phyloP scores from a whole-genome alignment of 2,329 filamentous ascomycete genomes.

The Sporothrix brunneoviolacea region DNA sequence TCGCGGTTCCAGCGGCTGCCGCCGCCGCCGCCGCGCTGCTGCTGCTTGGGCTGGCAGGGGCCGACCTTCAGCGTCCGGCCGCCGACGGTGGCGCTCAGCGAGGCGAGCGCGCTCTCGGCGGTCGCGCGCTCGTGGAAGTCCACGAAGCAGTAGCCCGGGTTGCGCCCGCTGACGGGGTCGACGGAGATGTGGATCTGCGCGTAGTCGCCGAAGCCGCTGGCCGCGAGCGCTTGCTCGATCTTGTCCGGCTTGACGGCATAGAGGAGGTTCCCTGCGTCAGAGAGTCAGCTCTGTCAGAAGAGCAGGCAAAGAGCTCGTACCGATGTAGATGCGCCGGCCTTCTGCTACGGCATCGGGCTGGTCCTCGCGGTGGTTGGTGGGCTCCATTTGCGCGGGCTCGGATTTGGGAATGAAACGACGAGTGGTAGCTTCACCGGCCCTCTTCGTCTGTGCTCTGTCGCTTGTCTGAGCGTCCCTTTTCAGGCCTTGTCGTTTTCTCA shows the following conservation, averaged over 20 bases:
- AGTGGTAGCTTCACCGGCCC: too few relatives aligned
- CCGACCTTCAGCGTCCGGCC: conserved; percentile 58
- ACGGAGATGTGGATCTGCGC: conserved; percentile 61
- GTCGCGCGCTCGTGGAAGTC: conserved; percentile 53
- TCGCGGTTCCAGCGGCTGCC: too few relatives aligned
- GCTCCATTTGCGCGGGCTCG: too few relatives aligned
- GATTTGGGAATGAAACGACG: too few relatives aligned
- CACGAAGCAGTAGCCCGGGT: conserved; percentile 70
- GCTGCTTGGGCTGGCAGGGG: conserved; percentile 52
- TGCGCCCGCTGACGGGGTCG: conserved; percentile 60
- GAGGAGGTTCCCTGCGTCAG: conserved; percentile 54
- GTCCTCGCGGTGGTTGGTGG: conserved; percentile 4
- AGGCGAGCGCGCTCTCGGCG: conserved; percentile 51
- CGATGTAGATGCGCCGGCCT: conserved; percentile 16
- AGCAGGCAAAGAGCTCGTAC: conserved; percentile 25
- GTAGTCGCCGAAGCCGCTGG: conserved; percentile 29
- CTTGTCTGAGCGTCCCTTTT: too few relatives aligned
- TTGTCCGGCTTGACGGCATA: conserved; percentile 42
- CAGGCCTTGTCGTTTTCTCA: too few relatives aligned
- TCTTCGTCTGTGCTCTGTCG: too few relatives aligned
- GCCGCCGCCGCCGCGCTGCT: too few relatives aligned
- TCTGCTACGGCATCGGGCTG: conserved; percentile 11
- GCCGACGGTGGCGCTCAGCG: conserved; percentile 48
- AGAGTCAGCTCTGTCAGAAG: conserved; percentile 30
- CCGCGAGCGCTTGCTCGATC: conserved; percentile 28